A percentile compares a stretch with the other conserved stretches of the same genome.
Conservation (phyloP, 179 eudicot genomes). For the Actinidia polygama region DNA sequence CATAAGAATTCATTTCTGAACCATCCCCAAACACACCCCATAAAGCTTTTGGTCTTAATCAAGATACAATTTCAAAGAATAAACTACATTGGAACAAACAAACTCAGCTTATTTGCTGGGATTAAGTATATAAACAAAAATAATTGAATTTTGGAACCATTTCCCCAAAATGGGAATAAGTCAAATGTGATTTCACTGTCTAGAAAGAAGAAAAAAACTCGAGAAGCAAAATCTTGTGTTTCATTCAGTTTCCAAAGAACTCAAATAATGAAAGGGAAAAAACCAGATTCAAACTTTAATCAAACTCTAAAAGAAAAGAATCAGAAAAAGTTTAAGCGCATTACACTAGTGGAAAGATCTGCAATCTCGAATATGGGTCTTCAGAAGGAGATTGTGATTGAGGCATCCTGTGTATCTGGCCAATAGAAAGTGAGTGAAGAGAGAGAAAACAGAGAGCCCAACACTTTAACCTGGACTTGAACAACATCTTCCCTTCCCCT, state of each 20-base stretch:
- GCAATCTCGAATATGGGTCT: slow-evolving; percentile 65
- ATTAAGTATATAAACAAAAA: too few relatives aligned
- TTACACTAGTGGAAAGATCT: slow-evolving; percentile 75
- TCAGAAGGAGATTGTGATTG: slow-evolving; percentile 76
- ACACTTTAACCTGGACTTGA: slow-evolving; percentile 74
- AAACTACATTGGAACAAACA: too few relatives aligned
- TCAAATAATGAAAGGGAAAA: not conserved
- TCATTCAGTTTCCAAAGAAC: too few relatives aligned
- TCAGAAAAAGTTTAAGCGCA: slow-evolving; percentile 31
- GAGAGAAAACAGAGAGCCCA: slow-evolving; percentile 76
- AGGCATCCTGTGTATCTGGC: slow-evolving; percentile 69
- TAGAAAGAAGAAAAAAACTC: too few relatives aligned
- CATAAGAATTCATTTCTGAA: not conserved
- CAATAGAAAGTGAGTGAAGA: slow-evolving; percentile 70
- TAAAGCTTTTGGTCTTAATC: too few relatives aligned
- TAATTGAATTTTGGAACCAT: too few relatives aligned
- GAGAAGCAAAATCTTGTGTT: not conserved
- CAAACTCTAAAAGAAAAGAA: not conserved
- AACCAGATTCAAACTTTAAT: not conserved
- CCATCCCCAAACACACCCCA: too few relatives aligned
- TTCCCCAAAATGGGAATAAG: too few relatives aligned
- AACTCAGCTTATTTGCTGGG: too few relatives aligned
- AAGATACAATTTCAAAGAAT: too few relatives aligned
- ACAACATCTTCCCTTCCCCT: slow-evolving; percentile 59
- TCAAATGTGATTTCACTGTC: too few relatives aligned